phyloP scores from a whole-genome alignment of 2,329 filamentous ascomycete genomes.

The Sporothrix pallida region DNA sequence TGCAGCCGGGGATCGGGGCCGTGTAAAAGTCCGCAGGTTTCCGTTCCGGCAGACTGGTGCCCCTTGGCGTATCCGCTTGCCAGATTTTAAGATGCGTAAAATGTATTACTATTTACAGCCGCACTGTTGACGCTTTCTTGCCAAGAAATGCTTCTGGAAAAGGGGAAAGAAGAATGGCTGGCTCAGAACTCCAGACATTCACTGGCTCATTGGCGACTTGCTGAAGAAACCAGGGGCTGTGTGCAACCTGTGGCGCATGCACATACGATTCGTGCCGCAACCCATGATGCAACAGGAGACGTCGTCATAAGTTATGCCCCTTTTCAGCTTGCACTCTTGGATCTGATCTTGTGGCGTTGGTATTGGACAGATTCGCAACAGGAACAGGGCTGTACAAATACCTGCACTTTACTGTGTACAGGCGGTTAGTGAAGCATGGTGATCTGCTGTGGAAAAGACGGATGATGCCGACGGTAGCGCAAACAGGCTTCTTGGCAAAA shows the following conservation, averaged over 20 bases:
- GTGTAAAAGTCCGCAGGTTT: background rate
- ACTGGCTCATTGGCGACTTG: background rate
- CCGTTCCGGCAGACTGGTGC: background rate
- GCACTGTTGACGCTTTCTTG: background rate
- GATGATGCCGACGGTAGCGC: conserved; percentile 24
- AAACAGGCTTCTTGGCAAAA: conserved; percentile 18
- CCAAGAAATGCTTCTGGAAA: conserved; percentile 6
- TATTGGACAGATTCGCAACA: too few relatives aligned
- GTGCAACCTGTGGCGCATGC: conserved; percentile 5
- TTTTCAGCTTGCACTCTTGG: too few relatives aligned
- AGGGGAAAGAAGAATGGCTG: background rate
- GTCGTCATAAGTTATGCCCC: background rate
- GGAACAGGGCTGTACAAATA: background rate
- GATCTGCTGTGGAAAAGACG: conserved; percentile 8
- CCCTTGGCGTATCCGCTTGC: background rate
- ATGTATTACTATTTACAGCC: background rate
- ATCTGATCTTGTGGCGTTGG: too few relatives aligned
- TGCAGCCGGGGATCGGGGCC: background rate
- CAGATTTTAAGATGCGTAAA: too few relatives aligned
- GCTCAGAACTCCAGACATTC: background rate
- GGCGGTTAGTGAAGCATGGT: background rate
- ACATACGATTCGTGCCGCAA: background rate
- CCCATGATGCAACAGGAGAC: background rate
- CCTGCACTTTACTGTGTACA: background rate
- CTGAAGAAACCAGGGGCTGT: background rate